Evolutionary conservation across 345 rosid species (phyloP).

Genomic region (Salix caprea): DNA sequence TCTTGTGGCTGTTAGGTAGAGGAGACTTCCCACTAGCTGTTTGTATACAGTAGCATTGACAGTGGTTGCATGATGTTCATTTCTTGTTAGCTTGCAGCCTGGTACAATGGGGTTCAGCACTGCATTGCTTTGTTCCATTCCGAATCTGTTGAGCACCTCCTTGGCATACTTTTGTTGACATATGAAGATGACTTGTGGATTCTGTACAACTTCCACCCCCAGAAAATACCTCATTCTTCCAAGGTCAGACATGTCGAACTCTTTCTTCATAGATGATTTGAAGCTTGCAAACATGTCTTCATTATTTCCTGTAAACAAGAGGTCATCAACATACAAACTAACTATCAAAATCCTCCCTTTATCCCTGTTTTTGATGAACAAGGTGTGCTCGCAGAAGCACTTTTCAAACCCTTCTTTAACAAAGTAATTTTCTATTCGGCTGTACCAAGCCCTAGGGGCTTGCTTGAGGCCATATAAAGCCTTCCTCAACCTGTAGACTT

Average conservation of each 20-base stretch:
- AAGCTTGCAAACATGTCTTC: background rate
- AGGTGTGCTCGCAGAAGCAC: background rate
- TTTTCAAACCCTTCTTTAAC: background rate
- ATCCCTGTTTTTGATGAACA: background rate
- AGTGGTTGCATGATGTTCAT: accelerated
- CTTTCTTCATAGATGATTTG: background rate
- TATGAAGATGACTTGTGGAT: background rate
- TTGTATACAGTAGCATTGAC: background rate
- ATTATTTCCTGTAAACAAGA: background rate
- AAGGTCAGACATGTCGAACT: background rate
- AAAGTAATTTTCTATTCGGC: background rate
- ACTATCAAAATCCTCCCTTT: background rate
- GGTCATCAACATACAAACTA: background rate
- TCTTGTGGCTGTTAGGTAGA: background rate
- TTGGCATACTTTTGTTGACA: background rate
- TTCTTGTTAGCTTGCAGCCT: background rate
- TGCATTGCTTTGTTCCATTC: background rate
- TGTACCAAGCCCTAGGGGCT: background rate
- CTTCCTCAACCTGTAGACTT: background rate
- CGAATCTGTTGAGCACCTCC: background rate
- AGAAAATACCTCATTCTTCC: background rate
- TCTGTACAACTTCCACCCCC: background rate
- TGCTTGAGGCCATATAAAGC: background rate
- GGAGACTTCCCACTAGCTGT: background rate
- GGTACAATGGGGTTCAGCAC: background rate